Conservation (phyloP, 306 rosid species). For the Morella rubra region DNA sequence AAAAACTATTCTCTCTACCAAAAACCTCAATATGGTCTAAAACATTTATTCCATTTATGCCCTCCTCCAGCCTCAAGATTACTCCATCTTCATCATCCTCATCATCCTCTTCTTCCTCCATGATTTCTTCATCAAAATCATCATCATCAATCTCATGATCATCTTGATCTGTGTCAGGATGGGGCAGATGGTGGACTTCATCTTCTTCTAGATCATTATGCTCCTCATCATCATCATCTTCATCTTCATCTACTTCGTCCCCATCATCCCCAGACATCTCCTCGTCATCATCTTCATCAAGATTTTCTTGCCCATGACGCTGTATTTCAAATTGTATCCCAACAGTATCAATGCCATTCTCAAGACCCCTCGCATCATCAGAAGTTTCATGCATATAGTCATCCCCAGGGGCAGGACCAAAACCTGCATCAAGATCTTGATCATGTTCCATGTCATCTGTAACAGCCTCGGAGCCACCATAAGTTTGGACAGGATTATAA, state of each 20-base stretch:
- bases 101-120: conserved; percentile 96
- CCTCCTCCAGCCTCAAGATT: conserved; percentile 91
- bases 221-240: conserved; percentile 85
- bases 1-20: conserved; percentile 81
- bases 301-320: conserved; percentile 72
- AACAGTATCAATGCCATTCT: conserved; percentile 62
- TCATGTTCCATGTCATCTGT: conserved; percentile 98
- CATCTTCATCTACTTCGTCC: conserved; percentile 88
- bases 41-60: conserved; percentile 93
- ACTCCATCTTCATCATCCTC: conserved; percentile 97
- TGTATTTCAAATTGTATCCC: conserved; percentile 73
- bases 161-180: conserved; percentile 90
- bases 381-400: conserved; percentile 87
- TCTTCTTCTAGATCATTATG: conserved; percentile 87
- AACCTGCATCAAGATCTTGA: conserved; percentile 80
- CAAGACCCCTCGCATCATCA: conserved; percentile 68
- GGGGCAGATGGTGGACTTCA: conserved; percentile 85
- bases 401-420: conserved; percentile 64
- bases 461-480: conserved; percentile 89
- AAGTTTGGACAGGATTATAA: conserved; percentile 56
- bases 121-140: conserved; percentile 86
- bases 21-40: conserved; percentile 93
- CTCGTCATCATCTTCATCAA: conserved; percentile 79
- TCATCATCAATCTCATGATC: conserved; percentile 95
- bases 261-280: conserved; percentile 97